Evolutionary conservation across 2,329 filamentous ascomycete genomes (phyloP), one percentile per base, ranked within the genome.

Genomic region (Fusarium sp.): DNA sequence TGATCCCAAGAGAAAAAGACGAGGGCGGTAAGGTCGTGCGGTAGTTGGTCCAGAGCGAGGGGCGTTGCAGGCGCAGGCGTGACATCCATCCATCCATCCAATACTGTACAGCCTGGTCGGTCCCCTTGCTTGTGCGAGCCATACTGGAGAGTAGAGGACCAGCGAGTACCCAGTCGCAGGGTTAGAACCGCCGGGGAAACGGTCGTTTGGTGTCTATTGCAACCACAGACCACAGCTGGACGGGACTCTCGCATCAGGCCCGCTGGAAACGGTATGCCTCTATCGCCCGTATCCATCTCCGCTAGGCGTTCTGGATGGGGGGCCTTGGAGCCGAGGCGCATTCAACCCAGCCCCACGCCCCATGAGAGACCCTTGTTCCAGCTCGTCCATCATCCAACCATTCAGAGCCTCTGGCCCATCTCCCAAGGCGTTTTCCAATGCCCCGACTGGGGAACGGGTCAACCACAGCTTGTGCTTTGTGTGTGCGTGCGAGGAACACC

Each of bases 281-380:
- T 74, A 74, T 66, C 71, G 41, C 48, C 43, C 23, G 50, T 52
- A 37, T 35, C 45, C 64, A 72, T 70, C 66, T 64, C 37, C 56
- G 71, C 75, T 54, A 79, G 77, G 77, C 77, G 70, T 78, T 76
- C 77, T 78, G n/a, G 62, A 78, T 65, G 72, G 75, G 50, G 67
- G 66, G 72, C 75, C 68, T 64, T 73, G 59, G 69, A 68, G 66
- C 73, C 75, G 74, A 77, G 76, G 76, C 77, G 74, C 76, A 78
- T 67, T 77, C 50, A 39, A 68, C 71, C 68, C 63, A 76, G 76
- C 75, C 77, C 77, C 77, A 76, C 72, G 68, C 56, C 60, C 65
- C 57, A 66, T 57, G 50, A 50, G 48, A 50, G 66, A 75, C 68
- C 76, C 73, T 74, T 66, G 69, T 69, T 71, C 67, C 75, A 75